Evolutionary conservation across 2,329 filamentous ascomycete genomes (phyloP).

Genomic region (Knoxdaviesia proteae): DNA sequence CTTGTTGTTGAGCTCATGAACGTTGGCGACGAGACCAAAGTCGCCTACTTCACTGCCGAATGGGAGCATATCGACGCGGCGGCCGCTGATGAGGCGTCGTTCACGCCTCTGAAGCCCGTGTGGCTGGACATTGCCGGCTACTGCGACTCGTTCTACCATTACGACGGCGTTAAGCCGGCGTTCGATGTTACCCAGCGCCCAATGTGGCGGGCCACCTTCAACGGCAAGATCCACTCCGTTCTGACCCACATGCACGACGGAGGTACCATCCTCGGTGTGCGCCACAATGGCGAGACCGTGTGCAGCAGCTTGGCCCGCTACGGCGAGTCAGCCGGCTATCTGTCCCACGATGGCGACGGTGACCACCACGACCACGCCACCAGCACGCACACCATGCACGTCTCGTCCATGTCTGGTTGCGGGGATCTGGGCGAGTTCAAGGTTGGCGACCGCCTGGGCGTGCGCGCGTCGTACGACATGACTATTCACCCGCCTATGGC

Average conservation of each 20-base stretch:
- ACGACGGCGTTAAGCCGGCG: constrained; percentile 2
- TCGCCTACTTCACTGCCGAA: constrained; percentile 6
- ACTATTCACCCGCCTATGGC: not conserved
- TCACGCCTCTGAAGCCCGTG: constrained; percentile 5
- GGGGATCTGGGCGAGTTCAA: not conserved
- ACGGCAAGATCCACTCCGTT: not conserved
- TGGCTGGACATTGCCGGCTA: constrained; percentile 9
- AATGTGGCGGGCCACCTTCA: not conserved
- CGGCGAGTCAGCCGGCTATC: constrained; percentile 1
- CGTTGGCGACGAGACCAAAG: constrained; percentile 2
- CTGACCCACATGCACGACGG: constrained; percentile 3
- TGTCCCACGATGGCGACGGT: constrained; percentile 2
- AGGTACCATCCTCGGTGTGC: not conserved
- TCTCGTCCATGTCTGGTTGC: constrained; percentile 1
- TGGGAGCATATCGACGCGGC: constrained; percentile 7
- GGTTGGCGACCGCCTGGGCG: not conserved
- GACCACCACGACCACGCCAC: constrained; percentile 1
- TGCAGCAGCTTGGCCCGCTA: constrained; percentile 1
- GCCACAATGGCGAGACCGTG: not conserved
- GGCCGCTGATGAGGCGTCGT: constrained; percentile 1
- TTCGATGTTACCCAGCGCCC: not conserved
- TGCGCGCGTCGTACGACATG: constrained; percentile 2
- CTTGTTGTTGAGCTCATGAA: constrained; percentile 8
- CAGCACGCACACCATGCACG: constrained; percentile 1
- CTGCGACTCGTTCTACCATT: constrained; percentile 6